Conservation (phyloP, 202 grass and related monocot genomes). For the Alloteropsis angusta region DNA sequence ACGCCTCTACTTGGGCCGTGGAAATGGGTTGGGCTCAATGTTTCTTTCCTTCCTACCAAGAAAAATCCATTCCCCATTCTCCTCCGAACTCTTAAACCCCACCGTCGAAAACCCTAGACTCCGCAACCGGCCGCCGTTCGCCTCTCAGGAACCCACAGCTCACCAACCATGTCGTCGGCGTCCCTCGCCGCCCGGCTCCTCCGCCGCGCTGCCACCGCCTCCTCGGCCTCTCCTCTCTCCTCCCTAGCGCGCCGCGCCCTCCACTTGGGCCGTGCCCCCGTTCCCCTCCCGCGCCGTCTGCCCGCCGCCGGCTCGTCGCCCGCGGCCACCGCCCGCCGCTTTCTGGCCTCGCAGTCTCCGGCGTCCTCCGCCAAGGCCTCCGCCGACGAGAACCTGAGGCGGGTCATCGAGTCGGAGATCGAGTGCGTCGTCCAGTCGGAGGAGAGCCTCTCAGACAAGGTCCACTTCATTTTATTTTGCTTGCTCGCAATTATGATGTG, state of each 20-base stretch:
- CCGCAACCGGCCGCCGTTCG: neutral
- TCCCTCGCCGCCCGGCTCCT: slow-evolving; percentile 36
- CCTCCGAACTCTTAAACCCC: neutral
- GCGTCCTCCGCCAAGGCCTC: slow-evolving; percentile 38
- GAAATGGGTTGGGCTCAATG: neutral
- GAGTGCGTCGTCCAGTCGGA: slow-evolving; percentile 48
- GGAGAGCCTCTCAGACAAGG: slow-evolving; percentile 11
- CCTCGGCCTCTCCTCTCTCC: neutral
- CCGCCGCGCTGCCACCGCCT: slow-evolving; percentile 24
- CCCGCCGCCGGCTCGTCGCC: neutral
- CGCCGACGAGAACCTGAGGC: slow-evolving; percentile 60
- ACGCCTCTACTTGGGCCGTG: neutral
- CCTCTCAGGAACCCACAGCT: neutral
- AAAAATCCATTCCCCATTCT: neutral
- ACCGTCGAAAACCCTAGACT: slow-evolving; percentile 26
- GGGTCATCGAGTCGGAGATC: slow-evolving; percentile 79
- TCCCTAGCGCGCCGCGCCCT: slow-evolving; percentile 11
- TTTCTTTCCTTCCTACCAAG: neutral
- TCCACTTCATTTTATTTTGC: neutral
- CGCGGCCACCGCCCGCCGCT: slow-evolving; percentile 9
- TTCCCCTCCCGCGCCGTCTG: slow-evolving; percentile 18
- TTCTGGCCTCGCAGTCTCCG: slow-evolving; percentile 21
- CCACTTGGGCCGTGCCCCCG: slow-evolving; percentile 15
- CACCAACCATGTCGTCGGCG: slow-evolving; percentile 26
- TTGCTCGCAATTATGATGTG: neutral